Conservation (phyloP, 192 early-diverging fungal genomes). For the Backusella morwellensis region DNA sequence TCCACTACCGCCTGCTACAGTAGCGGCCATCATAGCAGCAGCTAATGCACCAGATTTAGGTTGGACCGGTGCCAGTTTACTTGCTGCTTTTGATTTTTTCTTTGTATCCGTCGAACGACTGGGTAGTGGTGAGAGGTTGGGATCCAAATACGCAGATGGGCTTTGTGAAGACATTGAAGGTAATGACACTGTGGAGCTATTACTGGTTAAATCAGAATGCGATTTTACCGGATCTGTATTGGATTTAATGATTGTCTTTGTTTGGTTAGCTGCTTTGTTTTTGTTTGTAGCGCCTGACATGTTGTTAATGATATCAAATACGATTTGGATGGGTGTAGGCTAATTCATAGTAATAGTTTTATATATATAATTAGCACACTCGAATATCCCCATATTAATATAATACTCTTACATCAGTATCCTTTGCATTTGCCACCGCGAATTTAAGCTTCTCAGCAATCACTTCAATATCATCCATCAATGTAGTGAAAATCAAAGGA, state of each 20-base stretch:
- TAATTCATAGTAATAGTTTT: background rate
- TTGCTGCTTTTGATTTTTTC: constrained; percentile 2
- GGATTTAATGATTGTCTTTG: constrained; percentile 22
- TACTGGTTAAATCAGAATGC: background rate
- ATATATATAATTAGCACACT: background rate
- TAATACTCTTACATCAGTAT: background rate
- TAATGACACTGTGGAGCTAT: background rate
- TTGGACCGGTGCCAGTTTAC: constrained; percentile 12
- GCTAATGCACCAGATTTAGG: constrained; percentile 33
- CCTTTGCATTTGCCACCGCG: constrained; percentile 32
- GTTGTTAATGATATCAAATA: constrained; percentile 24
- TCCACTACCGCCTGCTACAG: constrained; percentile 29
- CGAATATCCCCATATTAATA: background rate
- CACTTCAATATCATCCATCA: constrained; percentile 38
- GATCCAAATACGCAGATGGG: constrained; percentile 14
- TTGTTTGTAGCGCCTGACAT: constrained; percentile 24
- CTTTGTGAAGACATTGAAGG: background rate
- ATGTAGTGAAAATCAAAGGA: constrained; percentile 24
- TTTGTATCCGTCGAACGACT: background rate
- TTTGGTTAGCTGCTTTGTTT: constrained; percentile 10
- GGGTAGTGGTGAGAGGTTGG: constrained; percentile 10
- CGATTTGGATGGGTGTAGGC: constrained; percentile 20
- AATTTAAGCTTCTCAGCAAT: constrained; percentile 30
- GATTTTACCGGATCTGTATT: constrained; percentile 12
- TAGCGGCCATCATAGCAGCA: constrained; percentile 38